Percentiles rank a stretch among this genome's conserved stretches.
Conservation (phyloP, 2,329 filamentous ascomycete genomes). For the Zasmidium cellare region DNA sequence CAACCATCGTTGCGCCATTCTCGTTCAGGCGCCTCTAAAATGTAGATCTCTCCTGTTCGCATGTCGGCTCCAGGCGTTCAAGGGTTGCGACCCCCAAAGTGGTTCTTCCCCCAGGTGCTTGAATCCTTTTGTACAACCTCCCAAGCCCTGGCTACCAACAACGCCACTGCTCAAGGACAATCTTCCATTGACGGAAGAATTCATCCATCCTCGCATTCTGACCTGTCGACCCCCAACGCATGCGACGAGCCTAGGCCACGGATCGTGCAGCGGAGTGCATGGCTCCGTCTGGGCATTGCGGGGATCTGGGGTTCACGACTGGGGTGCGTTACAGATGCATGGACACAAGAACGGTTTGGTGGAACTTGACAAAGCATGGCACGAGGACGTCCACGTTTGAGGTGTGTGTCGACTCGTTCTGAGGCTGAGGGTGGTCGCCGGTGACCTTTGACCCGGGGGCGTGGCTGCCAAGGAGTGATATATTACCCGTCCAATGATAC, state of each 20-base stretch:
- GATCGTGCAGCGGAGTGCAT: background rate
- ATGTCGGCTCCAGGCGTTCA: background rate
- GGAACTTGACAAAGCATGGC: background rate
- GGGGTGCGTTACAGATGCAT: background rate
- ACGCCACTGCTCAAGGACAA: background rate
- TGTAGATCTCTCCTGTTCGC: background rate
- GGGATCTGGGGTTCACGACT: background rate
- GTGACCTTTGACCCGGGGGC: constrained; percentile 6
- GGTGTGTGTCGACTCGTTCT: too few species aligned
- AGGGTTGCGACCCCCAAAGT: background rate
- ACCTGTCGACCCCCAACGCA: background rate
- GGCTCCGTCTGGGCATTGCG: constrained; percentile 1
- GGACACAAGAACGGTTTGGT: background rate
- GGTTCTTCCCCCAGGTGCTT: background rate
- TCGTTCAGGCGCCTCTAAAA: too few species aligned
- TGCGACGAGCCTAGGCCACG: background rate
- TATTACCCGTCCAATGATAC: constrained; percentile 3
- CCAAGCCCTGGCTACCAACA: background rate
- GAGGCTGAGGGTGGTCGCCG: background rate
- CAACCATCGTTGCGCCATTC: background rate
- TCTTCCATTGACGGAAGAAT: constrained; percentile 1
- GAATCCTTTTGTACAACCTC: background rate
- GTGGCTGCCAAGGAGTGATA: constrained; percentile 3
- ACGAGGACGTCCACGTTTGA: background rate
- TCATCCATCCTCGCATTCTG: background rate